These are phyloP conservation scores for Neocucurbitaria cava DNA, from an alignment of 2,329 filamentous ascomycete species.

Conservation along the genomic window DNA sequence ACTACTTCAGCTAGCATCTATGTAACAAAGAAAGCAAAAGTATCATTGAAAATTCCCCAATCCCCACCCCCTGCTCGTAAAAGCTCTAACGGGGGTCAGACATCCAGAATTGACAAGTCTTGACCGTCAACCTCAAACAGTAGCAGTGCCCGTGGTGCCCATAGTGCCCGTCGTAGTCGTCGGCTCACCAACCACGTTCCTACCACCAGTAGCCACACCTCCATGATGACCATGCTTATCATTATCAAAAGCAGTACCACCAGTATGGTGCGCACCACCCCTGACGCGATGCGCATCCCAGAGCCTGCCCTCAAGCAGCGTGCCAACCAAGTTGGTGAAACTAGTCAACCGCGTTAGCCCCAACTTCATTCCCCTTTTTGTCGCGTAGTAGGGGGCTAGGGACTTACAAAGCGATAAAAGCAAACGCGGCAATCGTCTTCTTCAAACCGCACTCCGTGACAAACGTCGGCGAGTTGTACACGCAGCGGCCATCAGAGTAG, in stretches of 20 bases:
- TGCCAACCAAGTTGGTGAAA: slow-evolving; percentile 27
- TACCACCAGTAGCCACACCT: no score
- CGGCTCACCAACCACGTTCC: no score
- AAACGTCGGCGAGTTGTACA: slow-evolving; percentile 10
- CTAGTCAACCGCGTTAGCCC: slow-evolving; percentile 8
- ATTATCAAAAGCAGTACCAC: not conserved
- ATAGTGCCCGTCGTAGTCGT: not conserved
- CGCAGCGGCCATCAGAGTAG: slow-evolving; percentile 21
- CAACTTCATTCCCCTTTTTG: no score
- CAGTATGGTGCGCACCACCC: not conserved
- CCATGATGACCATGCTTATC: slow-evolving; percentile 12
- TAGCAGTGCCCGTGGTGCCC: no score
- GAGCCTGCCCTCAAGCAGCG: slow-evolving; percentile 22
- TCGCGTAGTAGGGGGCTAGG: no score
- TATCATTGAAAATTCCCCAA: no score
- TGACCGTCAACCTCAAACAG: no score
- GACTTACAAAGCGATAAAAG: slow-evolving; percentile 33
- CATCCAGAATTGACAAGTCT: no score
- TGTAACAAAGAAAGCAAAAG: no score
- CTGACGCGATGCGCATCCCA: slow-evolving; percentile 22
- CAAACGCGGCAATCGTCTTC: slow-evolving; percentile 29
- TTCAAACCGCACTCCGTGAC: slow-evolving; percentile 24
- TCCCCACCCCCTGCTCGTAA: no score
- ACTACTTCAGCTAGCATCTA: no score
- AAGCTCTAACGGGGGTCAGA: no score